These are phyloP conservation scores for Hymenoscyphus repandus DNA, from an alignment of 2,329 filamentous ascomycete genomes.

Conservation along the genomic window DNA sequence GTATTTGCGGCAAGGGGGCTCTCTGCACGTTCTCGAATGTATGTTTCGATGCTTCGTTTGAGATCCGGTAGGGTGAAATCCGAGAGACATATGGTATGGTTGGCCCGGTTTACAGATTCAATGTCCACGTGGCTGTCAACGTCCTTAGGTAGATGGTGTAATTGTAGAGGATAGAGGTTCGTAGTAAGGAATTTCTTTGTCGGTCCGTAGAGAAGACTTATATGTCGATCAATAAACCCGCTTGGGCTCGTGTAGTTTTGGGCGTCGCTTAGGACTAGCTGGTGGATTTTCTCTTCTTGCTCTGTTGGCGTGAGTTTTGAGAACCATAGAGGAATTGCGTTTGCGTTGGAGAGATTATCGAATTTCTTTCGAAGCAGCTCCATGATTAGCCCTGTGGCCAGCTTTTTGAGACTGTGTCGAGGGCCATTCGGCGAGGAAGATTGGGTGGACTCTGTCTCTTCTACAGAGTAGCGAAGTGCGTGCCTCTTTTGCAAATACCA, in stretches of 20 bases:
- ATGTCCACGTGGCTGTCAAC: too few relatives aligned
- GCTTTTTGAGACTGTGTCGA: slow-evolving; percentile 21
- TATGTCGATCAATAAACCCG: slow-evolving; percentile 51
- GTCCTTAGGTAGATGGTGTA: neutral
- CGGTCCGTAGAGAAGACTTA: slow-evolving; percentile 49
- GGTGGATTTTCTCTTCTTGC: slow-evolving; percentile 39
- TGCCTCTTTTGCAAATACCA: slow-evolving; percentile 73
- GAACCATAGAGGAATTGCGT: slow-evolving; percentile 6
- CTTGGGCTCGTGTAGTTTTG: slow-evolving; percentile 51
- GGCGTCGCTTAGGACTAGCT: slow-evolving; percentile 47
- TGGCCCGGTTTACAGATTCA: too few relatives aligned
- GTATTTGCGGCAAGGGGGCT: too few relatives aligned
- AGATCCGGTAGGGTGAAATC: neutral
- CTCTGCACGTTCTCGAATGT: too few relatives aligned
- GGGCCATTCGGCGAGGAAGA: slow-evolving; percentile 11
- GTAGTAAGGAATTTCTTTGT: slow-evolving; percentile 7
- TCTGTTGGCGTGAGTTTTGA: slow-evolving; percentile 26
- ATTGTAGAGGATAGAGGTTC: too few relatives aligned
- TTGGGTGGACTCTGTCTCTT: slow-evolving; percentile 1
- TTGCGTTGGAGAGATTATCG: neutral
- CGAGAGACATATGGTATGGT: too few relatives aligned
- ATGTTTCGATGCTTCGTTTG: neutral
- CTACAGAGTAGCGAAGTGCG: slow-evolving; percentile 24
- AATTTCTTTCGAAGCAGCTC: slow-evolving; percentile 8
- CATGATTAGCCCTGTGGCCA: slow-evolving; percentile 27